Evolutionary conservation across 2,329 filamentous ascomycete genomes (phyloP).

Genomic region (Zymoseptoria passerinii): DNA sequence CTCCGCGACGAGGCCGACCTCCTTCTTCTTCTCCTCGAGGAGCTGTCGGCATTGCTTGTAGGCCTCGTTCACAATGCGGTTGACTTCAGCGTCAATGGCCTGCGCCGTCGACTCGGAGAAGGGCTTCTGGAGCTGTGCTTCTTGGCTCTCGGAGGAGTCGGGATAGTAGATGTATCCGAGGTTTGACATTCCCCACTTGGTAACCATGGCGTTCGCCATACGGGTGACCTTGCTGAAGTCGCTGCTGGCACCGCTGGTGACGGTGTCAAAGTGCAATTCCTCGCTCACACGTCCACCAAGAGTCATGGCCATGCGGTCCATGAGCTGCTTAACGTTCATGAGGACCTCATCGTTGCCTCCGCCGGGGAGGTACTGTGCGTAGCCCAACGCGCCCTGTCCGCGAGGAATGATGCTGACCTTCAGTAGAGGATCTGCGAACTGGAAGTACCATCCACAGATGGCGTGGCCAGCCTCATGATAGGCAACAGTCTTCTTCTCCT

Average conservation of each 20-base stretch:
- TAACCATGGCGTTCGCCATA: conserved; percentile 96
- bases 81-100: conserved; percentile 84
- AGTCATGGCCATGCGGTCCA: conserved; percentile 99
- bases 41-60: conserved; percentile 85
- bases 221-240: conserved; percentile 98
- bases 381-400: conserved; percentile 85
- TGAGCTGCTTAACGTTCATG: conserved; percentile 90
- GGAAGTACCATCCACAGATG: conserved; percentile 97
- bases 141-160: conserved; percentile 35
- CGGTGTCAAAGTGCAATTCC: conserved; percentile 92
- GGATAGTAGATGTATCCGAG: conserved; percentile 90
- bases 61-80: conserved; percentile 82
- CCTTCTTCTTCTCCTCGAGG: conserved; percentile 73
- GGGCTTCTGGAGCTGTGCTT: conserved; percentile 77
- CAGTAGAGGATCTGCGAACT: conserved; percentile 89
- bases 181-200: conserved; percentile 98
- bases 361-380: conserved; percentile 91
- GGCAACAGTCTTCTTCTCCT: conserved; percentile 91
- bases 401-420: conserved; percentile 99
- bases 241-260: conserved; percentile 88
- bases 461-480: conserved; percentile 98
- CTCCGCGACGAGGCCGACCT: conserved; percentile 84
- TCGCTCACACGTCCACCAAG: conserved; percentile 91
- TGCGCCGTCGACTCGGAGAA: conserved; percentile 92
- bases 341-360: conserved; percentile 88